Evolutionary conservation across 202 grass and related monocot species (phyloP).

Genomic region (Musa balbisiana): DNA sequence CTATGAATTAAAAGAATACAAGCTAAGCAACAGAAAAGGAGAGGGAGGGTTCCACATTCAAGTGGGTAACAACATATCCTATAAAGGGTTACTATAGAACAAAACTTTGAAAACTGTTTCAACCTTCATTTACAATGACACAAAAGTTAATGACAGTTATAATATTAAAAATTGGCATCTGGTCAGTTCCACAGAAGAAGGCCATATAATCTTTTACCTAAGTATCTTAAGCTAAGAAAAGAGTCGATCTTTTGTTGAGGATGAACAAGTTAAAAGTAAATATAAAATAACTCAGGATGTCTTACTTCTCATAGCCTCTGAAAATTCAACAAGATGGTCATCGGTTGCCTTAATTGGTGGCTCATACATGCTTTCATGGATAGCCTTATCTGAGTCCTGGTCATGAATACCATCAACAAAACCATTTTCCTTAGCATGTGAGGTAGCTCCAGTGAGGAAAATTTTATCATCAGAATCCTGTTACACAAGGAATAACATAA

Average conservation of each 20-base stretch:
- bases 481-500: neutral
- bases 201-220: neutral
- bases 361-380: slow-evolving; percentile 58
- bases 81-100: too few species aligned
- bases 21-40: too few species aligned
- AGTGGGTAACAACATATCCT: too few species aligned
- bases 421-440: slow-evolving; percentile 49
- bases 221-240: neutral
- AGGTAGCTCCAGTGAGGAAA: slow-evolving; percentile 28
- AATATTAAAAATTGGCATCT: neutral
- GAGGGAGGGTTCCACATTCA: too few species aligned
- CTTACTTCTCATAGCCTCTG: slow-evolving; percentile 84
- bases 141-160: too few species aligned
- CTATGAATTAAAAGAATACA: too few species aligned
- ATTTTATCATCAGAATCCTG: slow-evolving; percentile 34
- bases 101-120: too few species aligned
- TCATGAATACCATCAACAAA: slow-evolving; percentile 31
- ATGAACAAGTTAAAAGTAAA: neutral
- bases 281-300: neutral
- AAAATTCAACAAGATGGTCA: slow-evolving; percentile 85
- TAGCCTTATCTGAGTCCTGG: slow-evolving; percentile 37
- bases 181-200: neutral
- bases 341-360: slow-evolving; percentile 66
- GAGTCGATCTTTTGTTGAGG: neutral
- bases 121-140: too few species aligned